Base-by-base conservation (phyloP, 2,329 filamentous ascomycete species). In the Aspergillus japonicus region DNA sequence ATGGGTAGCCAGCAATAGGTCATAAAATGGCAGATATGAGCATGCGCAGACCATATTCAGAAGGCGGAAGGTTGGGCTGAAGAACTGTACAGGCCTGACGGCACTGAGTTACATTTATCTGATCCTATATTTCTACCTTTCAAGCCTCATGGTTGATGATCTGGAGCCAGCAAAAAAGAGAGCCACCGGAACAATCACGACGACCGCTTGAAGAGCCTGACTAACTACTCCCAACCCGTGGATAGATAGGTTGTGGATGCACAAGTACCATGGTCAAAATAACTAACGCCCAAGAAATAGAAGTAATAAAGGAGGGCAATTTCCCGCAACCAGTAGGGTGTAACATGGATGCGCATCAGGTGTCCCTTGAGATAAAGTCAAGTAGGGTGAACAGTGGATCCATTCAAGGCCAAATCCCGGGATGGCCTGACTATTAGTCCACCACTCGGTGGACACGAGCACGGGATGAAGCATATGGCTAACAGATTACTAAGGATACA, bases 1-100 rank as follows among this genome's bases (percentile, higher is more conserved):
- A 23, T 77, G 75, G 75, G 66, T 62, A 21, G 66, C 59, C 63
- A 59, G 60, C 55, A 44, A 21, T 21, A 52, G 39, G 49, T 50
- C 31, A 44, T 47, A 33, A 51, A 29, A 53, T 14, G 42, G 16
- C 10, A 51, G 23, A 39, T 44, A 35, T 44, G 39, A 7, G 19
- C 16, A 19, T 16, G 16, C 6, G 16, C 14, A 19, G 39, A 19
- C 14, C 39, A 44, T 7, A 8, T 19, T 19, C 39, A 44, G 39
- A 8, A 16, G 3, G 16, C 39, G 2, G 39, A 44, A 44, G 14
- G n/a, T 16, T 16, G 14, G 39, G 39, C 39, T 19, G 14, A 8
- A 19, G 39, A 16, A 16, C 16, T 44, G 16, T 5, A 19, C n/a
- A 44, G 14, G 39, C 16, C 39, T 16, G n/a, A 42, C 16, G 39